Conservation (phyloP, 2,329 filamentous ascomycete species). For the Colletotrichum sp. region DNA sequence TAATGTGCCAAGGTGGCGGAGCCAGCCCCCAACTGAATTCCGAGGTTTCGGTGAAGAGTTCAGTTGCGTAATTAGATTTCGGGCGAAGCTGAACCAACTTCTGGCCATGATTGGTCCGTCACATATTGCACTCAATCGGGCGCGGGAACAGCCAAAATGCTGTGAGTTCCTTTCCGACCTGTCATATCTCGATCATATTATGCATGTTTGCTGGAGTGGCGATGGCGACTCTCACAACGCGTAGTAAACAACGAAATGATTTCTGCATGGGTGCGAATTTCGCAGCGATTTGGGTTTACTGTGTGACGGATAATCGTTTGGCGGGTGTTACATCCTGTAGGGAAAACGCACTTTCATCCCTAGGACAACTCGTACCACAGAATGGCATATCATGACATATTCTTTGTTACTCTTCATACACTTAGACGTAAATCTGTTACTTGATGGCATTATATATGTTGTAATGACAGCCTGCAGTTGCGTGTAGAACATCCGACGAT, state of each 20-base stretch:
- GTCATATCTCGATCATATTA: not conserved
- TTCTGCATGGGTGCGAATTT: not conserved
- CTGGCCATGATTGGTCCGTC: not conserved
- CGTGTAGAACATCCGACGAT: accelerated
- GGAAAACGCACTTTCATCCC: not conserved
- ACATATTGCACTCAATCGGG: not conserved
- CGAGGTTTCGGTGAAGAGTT: not conserved
- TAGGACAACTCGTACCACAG: not conserved
- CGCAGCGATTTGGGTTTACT: not conserved
- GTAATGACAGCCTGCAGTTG: not conserved
- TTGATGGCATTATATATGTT: not conserved
- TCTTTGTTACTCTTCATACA: not conserved
- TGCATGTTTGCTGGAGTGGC: not conserved
- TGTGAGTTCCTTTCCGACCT: not conserved
- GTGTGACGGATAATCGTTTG: not conserved
- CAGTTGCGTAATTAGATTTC: not conserved
- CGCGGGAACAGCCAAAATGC: not conserved
- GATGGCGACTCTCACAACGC: not conserved
- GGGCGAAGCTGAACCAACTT: not conserved
- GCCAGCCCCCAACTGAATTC: not conserved
- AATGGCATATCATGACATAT: not conserved
- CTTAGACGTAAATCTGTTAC: not conserved
- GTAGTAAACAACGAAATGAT: not conserved
- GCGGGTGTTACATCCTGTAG: not conserved
- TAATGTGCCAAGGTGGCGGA: not conserved